Evolutionary conservation across 2,329 filamentous ascomycete species (phyloP).

Genomic region (Capronia americana): DNA sequence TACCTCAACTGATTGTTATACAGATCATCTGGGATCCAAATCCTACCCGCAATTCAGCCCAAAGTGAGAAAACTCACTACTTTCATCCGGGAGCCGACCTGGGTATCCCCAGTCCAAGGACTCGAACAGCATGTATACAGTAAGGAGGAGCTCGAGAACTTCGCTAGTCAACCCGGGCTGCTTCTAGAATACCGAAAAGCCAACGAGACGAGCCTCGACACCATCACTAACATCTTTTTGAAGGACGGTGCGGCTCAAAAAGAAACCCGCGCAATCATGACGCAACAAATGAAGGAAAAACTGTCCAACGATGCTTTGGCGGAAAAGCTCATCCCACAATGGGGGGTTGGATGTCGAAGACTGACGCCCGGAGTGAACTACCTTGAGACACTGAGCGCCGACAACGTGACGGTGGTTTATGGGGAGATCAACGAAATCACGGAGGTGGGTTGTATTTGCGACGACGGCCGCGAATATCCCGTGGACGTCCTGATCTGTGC

Average conservation of each 20-base stretch:
- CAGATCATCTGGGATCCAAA: constrained; percentile 46
- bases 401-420: constrained; percentile 38
- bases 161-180: constrained; percentile 36
- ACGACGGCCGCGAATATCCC: constrained; percentile 42
- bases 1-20: constrained; percentile 32
- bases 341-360: constrained; percentile 37
- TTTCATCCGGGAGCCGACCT: constrained; percentile 36
- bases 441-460: constrained; percentile 25
- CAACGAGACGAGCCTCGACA: constrained; percentile 36
- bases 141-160: constrained; percentile 27
- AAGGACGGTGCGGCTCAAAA: background rate
- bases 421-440: constrained; percentile 32
- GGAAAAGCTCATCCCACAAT: constrained; percentile 36
- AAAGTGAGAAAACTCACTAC: constrained; percentile 43
- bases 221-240: constrained; percentile 31
- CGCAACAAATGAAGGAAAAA: constrained; percentile 32
- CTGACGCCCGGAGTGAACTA: constrained; percentile 35
- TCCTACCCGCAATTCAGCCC: constrained; percentile 44
- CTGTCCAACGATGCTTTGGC: constrained; percentile 23
- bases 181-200: constrained; percentile 25
- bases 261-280: constrained; percentile 1
- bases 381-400: constrained; percentile 34
- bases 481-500: constrained; percentile 40
- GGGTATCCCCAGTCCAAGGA: constrained; percentile 25
- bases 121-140: constrained; percentile 38